Conservation (phyloP, 192 early-diverging fungal species). For the Entrophospora sp. region DNA sequence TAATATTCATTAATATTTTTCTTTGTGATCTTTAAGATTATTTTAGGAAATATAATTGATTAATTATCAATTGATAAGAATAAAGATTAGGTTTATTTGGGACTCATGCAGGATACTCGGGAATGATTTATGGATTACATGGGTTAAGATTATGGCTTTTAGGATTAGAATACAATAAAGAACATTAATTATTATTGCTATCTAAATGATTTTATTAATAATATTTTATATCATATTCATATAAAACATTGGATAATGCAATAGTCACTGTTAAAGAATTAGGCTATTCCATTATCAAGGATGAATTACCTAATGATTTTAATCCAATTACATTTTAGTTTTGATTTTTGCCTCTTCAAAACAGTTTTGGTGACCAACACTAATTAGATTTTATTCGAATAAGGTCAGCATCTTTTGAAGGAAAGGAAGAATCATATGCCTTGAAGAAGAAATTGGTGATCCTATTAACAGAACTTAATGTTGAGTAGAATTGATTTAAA, state of each 20-base stretch:
- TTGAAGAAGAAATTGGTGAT: too few species aligned
- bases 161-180: constrained; percentile 72
- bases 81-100: constrained; percentile 87
- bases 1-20: not conserved
- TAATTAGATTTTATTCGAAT: too few species aligned
- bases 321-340: constrained; percentile 87
- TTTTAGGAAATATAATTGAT: constrained; percentile 80
- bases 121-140: constrained; percentile 86
- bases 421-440: too few species aligned
- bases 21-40: not conserved
- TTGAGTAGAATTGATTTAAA: too few species aligned
- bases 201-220: constrained; percentile 24
- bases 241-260: constrained; percentile 56
- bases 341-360: too few species aligned
- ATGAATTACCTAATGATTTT: constrained; percentile 83
- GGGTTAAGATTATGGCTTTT: constrained; percentile 86
- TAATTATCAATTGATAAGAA: constrained; percentile 81
- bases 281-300: constrained; percentile 73
- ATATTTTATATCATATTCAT: constrained; percentile 56
- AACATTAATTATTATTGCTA: not conserved
- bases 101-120: constrained; percentile 89
- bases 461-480: too few species aligned
- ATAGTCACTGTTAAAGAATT: constrained; percentile 49
- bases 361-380: too few species aligned
- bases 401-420: too few species aligned